Conservation (phyloP, 2,329 filamentous ascomycete genomes). For the Fusarium xyrophilum region DNA sequence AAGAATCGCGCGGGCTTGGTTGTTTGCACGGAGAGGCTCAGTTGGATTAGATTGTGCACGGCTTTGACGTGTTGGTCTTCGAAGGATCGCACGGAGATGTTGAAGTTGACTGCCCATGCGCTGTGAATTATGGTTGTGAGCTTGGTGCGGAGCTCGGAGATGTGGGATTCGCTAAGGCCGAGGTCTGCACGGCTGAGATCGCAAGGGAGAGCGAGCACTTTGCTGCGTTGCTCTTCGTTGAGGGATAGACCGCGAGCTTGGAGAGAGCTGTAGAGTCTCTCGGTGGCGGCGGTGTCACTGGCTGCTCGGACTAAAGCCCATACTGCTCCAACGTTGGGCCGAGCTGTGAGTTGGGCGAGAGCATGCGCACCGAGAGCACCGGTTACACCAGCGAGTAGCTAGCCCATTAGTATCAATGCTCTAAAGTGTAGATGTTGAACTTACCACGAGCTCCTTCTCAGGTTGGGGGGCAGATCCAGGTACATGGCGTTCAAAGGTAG, state of each 20-base stretch:
- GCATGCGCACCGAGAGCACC: conserved; percentile 67
- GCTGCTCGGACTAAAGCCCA: conserved; percentile 45
- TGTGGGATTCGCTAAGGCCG: conserved; percentile 35
- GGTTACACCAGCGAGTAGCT: conserved; percentile 66
- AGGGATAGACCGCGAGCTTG: conserved; percentile 15
- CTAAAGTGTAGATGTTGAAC: conserved; percentile 8
- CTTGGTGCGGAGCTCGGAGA: conserved; percentile 40
- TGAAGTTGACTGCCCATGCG: conserved; percentile 65
- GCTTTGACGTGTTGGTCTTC: conserved; percentile 57
- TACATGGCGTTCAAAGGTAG: conserved; percentile 40
- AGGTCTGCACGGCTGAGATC: conserved; percentile 31
- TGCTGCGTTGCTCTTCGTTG: conserved; percentile 31
- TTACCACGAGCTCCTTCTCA: conserved; percentile 44
- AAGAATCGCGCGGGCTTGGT: conserved; percentile 47
- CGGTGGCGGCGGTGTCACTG: neutral
- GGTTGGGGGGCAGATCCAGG: conserved; percentile 34
- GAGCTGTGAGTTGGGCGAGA: conserved; percentile 62
- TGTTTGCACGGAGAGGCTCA: conserved; percentile 42
- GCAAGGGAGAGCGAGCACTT: conserved; percentile 29
- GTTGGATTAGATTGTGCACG: conserved; percentile 52
- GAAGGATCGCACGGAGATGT: conserved; percentile 57
- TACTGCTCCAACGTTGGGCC: conserved; percentile 61
- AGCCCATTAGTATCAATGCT: neutral
- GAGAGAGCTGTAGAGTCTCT: conserved; percentile 23
- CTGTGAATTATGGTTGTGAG: conserved; percentile 57